Evolutionary conservation across 179 eudicot genomes (phyloP).

Genomic region (Dionaea muscipula): DNA sequence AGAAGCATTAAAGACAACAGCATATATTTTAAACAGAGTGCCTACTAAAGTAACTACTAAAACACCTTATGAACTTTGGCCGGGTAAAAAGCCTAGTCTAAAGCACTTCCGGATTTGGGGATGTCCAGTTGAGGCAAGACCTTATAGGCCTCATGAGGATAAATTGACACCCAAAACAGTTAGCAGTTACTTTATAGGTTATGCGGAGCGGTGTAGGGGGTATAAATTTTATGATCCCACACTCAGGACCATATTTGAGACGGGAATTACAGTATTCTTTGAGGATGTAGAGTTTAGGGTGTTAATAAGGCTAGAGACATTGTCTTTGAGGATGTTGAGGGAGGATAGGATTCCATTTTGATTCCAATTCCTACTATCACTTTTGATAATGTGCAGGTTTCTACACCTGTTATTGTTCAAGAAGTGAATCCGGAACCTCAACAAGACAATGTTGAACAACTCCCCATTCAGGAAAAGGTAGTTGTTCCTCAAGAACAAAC

Average conservation of each 20-base stretch:
- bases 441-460: too few relatives aligned
- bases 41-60: not conserved
- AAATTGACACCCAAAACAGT: not conserved
- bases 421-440: too few relatives aligned
- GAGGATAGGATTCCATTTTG: too few relatives aligned
- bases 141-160: conserved; percentile 3
- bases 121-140: not conserved
- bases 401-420: too few relatives aligned
- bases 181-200: not conserved
- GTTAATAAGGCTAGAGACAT: too few relatives aligned
- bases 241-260: not conserved
- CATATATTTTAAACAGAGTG: not conserved
- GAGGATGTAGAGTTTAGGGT: not conserved
- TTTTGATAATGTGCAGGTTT: too few relatives aligned
- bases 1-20: not conserved
- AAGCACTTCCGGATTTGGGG: conserved; percentile 2
- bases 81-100: conserved; percentile 1
- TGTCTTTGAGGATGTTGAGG: too few relatives aligned
- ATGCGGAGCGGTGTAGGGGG: not conserved
- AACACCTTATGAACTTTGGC: conserved; percentile 3
- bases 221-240: not conserved
- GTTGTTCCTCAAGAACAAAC: too few relatives aligned
- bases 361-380: too few relatives aligned
- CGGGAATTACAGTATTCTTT: not conserved
- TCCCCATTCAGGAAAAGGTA: too few relatives aligned